Evolutionary conservation across 2,329 filamentous ascomycete species (phyloP), one percentile per base, ranked within the genome.

Genomic region (Sporothrix phasma): DNA sequence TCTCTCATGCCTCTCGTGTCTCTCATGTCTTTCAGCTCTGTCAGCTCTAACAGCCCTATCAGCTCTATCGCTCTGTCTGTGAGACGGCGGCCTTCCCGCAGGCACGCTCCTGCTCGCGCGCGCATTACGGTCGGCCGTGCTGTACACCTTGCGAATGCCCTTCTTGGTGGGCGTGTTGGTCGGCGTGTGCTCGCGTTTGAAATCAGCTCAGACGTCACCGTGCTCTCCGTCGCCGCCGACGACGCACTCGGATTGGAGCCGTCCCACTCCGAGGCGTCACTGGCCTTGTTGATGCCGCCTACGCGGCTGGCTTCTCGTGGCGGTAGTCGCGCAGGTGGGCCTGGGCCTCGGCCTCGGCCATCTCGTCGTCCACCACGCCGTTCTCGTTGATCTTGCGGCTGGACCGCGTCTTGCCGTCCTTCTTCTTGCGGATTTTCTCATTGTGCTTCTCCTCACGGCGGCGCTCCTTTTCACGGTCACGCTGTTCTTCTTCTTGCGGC

Each of bases 231-330:
- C 37, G 60, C 67, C 5, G 64, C 67, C 15, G 69, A 68, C 39
- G 85, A 86, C 71, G 82, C 83, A 68, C 87, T 85, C 58, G 87
- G 88, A 74, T 84, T 85, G 19, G 80, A 84, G 51, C 89, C 90
- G 72, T 95, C 89, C 81, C 90, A 96, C 68, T 84, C 79, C 66
- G 86, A 89, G 66, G 87, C 89, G 69, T 97, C 93, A 49, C 87
- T 82, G 69, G 88, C 81, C 70, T 88, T 87, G 76, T 97, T 97
- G 74, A 97, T 78, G 22, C 93, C 93, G 41, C 93, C 93, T 1
- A 97, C 92, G 61, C 89, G 84, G 93, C 93, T 1, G 91, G 80
- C 74, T 88, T 90, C 77, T 97, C 93, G 72, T 91, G 83, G 26
- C 92, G 89, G 79, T 97, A 97, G 39, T 85, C 85, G 65, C 88